Conservation (phyloP, 164 flowering plant genomes). For the Annona squamosa region DNA sequence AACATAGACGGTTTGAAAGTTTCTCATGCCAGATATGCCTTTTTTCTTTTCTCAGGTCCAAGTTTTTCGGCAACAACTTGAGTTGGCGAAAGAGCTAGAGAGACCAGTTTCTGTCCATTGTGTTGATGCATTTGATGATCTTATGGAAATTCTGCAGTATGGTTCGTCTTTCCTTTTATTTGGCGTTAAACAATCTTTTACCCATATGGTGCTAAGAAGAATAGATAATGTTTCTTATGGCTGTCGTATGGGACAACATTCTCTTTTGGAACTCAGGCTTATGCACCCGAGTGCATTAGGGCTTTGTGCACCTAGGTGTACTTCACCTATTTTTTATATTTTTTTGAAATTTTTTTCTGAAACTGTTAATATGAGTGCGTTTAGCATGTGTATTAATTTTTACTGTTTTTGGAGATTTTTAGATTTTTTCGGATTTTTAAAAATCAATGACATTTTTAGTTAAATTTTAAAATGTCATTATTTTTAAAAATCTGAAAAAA, state of each 20-base stretch:
- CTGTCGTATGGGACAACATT: background rate
- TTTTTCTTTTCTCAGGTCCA: constrained; percentile 34
- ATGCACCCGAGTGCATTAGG: too few relatives aligned
- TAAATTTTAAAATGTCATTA: too few relatives aligned
- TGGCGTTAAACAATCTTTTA: background rate
- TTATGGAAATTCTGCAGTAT: constrained; percentile 67
- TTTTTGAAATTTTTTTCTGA: too few relatives aligned
- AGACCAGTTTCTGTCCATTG: constrained; percentile 89
- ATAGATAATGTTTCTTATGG: background rate
- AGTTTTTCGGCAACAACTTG: constrained; percentile 69
- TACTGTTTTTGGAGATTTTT: too few relatives aligned
- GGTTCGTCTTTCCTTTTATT: constrained; percentile 9
- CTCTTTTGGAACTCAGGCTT: background rate
- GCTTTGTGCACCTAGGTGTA: too few relatives aligned
- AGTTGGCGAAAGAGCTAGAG: constrained; percentile 75
- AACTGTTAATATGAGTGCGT: too few relatives aligned
- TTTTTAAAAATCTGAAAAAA: too few relatives aligned
- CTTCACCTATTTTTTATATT: too few relatives aligned
- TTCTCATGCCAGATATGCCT: background rate
- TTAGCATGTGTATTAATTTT: too few relatives aligned
- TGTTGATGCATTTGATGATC: constrained; percentile 93
- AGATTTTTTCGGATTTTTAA: too few relatives aligned
- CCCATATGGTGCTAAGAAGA: background rate
- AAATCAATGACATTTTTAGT: too few relatives aligned
- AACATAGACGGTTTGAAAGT: background rate